Base-by-base conservation (phyloP, 768 basidiomycete genomes). In the Tulasnella sp. region DNA sequence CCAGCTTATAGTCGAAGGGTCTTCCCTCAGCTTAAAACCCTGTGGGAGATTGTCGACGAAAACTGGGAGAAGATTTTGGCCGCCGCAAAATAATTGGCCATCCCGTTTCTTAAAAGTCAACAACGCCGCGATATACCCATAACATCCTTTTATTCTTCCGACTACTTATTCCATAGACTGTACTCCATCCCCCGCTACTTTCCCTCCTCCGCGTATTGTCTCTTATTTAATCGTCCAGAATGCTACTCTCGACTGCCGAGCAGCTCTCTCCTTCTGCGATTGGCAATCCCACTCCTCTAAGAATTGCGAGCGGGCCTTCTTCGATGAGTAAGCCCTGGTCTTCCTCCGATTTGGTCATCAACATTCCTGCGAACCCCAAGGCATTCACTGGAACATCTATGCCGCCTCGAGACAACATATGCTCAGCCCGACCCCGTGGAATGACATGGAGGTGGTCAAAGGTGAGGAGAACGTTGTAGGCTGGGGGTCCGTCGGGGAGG, bases 281-380 rank as follows among this genome's bases (percentile, higher is more conserved):
- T 34, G 34, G 31, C 38, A 74, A 91, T 82, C 34, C 86, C 92
- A 94, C 91, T 25, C 84, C 86, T 70, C 85, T 83, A 78, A 96
- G 81, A 40, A 96, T 90, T 76, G 85, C 88, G 9, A 86, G 84
- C 36, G 92, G 83, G 0, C 89, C 87, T 82, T 91, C 89, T 76
- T 84, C 82, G 82, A 88, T 88, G 54, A 97, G 86, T 1, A 86
- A 87, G 75, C 89, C 88, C 71, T 94, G 82, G 83, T 96, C 94
- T 25, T 86, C 86, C 74, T 91, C 88, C 78, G 91, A 94, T 85
- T 92, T 94, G 34, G 93, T 94, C 74, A 97, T 87, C 78, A 97
- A 80, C 90, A 93, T 89, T 0, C 96, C 96, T 8, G 94, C 92
- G 81, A 91, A 97, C 17, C 93, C 96, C 69, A 97, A 86, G 67